Percentiles rank a stretch among this genome's conserved stretches.
Evolutionary conservation across 1,284 basidiomycete genomes (phyloP).

Genomic region (Kalmanozyma brasiliensis): DNA sequence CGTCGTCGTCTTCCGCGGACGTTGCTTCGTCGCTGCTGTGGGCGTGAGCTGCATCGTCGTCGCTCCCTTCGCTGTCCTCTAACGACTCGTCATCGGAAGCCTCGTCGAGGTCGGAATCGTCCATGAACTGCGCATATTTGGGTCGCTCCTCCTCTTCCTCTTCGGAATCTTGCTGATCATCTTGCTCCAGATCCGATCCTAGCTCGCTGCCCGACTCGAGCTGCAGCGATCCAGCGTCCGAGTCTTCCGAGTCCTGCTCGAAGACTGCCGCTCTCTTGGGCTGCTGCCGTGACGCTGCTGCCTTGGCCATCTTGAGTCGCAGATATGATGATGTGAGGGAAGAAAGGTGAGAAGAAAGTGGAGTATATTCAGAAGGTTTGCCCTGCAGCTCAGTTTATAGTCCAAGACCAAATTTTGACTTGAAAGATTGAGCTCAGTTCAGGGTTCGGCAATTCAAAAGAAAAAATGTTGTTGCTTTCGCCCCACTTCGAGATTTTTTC

Average conservation of each 20-base stretch:
- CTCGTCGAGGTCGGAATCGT: conserved; percentile 58
- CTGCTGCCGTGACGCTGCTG: not conserved
- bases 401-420: conserved; percentile 17
- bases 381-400: conserved; percentile 3
- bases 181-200: conserved; percentile 15
- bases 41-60: too few species aligned
- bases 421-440: conserved; percentile 9
- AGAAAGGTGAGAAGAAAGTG: conserved; percentile 1
- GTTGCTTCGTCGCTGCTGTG: conserved; percentile 48
- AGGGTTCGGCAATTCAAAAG: conserved; percentile 27
- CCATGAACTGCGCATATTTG: conserved; percentile 61
- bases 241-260: conserved; percentile 41
- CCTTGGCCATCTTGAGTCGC: conserved; percentile 17
- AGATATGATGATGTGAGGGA: not conserved
- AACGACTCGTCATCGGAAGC: conserved; percentile 26
- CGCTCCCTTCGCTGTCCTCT: conserved; percentile 66
- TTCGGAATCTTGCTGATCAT: conserved; percentile 3
- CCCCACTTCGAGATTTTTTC: conserved; percentile 16
- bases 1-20: conserved; percentile 9
- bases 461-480: conserved; percentile 2
- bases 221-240: conserved; percentile 22
- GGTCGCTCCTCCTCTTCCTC: conserved; percentile 23
- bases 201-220: conserved; percentile 28
- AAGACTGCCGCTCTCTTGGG: conserved; percentile 19
- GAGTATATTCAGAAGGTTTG: conserved; percentile 6